phyloP scores from a whole-genome alignment of 345 rosid species.

The Gossypium ekmanianum region DNA sequence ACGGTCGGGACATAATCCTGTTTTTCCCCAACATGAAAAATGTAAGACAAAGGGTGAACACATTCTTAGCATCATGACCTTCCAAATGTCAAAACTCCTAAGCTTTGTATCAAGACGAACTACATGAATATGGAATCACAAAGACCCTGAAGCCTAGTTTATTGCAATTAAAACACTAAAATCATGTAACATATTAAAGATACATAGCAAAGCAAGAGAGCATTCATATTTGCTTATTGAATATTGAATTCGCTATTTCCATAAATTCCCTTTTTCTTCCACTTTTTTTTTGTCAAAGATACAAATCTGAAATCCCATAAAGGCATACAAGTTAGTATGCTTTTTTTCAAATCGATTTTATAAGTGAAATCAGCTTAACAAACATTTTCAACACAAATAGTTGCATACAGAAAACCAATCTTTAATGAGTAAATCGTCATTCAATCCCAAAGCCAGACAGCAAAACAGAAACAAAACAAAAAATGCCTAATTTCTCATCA shows the following conservation, averaged over 20 bases:
- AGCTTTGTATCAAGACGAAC: not conserved
- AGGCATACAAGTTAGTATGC: not conserved
- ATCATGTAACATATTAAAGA: not conserved
- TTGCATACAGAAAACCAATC: not conserved
- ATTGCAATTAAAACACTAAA: not conserved
- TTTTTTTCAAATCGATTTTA: not conserved
- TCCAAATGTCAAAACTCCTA: not conserved
- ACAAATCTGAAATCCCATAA: not conserved
- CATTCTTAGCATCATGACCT: not conserved
- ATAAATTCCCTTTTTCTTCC: not conserved
- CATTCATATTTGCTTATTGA: not conserved
- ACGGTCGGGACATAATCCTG: conserved; percentile 97
- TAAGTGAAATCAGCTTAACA: not conserved
- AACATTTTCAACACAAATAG: not conserved
- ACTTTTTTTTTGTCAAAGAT: not conserved
- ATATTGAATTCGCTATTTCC: not conserved
- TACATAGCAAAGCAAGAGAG: not conserved
- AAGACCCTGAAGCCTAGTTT: not conserved
- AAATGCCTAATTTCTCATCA: not conserved
- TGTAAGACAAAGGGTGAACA: not conserved
- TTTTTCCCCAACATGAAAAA: conserved; percentile 20
- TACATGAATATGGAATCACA: not conserved
- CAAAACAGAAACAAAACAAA: too few species aligned
- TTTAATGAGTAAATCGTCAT: not conserved
- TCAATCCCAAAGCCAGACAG: not conserved